phyloP scores from a whole-genome alignment of 2,329 filamentous ascomycete species.

The Leptographium procerum region DNA sequence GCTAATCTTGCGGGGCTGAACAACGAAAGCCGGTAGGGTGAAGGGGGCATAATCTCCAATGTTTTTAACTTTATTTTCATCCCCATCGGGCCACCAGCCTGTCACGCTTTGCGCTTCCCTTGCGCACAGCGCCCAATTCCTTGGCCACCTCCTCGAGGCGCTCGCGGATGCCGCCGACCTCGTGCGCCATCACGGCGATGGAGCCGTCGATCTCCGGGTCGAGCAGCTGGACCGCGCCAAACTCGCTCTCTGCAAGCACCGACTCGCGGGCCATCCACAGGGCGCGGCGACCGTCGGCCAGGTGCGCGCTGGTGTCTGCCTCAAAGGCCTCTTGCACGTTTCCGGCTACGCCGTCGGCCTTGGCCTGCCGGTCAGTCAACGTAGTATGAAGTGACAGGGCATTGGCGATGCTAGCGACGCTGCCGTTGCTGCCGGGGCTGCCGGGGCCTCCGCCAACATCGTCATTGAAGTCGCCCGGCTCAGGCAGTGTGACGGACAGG shows the following conservation, averaged over 20 bases:
- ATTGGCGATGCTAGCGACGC: conserved; percentile 8
- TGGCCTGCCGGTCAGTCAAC: conserved; percentile 28
- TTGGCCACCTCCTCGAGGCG: conserved; percentile 18
- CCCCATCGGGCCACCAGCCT: conserved; percentile 36
- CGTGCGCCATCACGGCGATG: conserved; percentile 33
- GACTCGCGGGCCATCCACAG: conserved; percentile 39
- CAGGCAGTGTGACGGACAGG: conserved; percentile 32
- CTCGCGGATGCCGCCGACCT: conserved; percentile 14
- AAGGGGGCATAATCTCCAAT: too few species aligned
- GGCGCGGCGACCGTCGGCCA: conserved; percentile 36
- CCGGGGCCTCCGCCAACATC: too few species aligned
- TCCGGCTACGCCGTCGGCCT: conserved; percentile 30
- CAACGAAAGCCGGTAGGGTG: too few species aligned
- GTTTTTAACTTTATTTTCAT: neutral
- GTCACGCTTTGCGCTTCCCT: conserved; percentile 34
- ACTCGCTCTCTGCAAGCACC: conserved; percentile 40
- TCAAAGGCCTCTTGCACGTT: conserved; percentile 42
- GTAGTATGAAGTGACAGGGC: conserved; percentile 17
- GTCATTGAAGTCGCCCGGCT: conserved; percentile 15
- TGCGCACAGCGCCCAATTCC: conserved; percentile 22
- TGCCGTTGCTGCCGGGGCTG: conserved; percentile 4
- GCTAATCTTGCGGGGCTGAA: too few species aligned
- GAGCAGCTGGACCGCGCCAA: conserved; percentile 33
- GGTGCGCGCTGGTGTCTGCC: conserved; percentile 23
- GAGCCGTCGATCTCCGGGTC: conserved; percentile 42